A percentile compares a stretch with the other conserved stretches of the same genome.
Conservation (phyloP, 2,329 filamentous ascomycete species). For the Cercospora brassicicola region DNA sequence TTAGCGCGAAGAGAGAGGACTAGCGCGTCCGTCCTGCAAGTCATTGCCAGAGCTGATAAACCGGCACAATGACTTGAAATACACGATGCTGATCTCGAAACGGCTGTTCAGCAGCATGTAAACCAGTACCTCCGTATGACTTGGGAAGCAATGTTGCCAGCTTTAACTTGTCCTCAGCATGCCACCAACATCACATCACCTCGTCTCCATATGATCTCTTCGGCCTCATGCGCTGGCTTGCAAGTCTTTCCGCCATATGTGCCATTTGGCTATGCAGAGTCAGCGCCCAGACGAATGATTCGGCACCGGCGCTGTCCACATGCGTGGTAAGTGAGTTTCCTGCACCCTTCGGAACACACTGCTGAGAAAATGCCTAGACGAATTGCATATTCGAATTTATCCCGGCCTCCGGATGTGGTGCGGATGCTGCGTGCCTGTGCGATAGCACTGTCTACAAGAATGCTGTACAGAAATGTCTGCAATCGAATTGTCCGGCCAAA, state of each 20-base stretch:
- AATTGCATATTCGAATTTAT: constrained; percentile 9
- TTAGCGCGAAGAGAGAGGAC: background rate
- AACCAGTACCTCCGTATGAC: background rate
- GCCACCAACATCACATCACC: background rate
- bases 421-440: constrained; percentile 13
- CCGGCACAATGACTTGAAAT: background rate
- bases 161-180: background rate
- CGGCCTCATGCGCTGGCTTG: background rate
- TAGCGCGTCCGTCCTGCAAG: background rate
- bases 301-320: constrained; percentile 2
- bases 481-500: constrained; percentile 11
- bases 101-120: background rate
- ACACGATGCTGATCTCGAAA: background rate
- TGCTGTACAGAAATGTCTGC: constrained; percentile 9
- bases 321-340: constrained; percentile 2
- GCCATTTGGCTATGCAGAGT: background rate
- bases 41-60: background rate
- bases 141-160: background rate
- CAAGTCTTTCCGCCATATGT: background rate
- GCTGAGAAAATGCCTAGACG: constrained; percentile 4
- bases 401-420: constrained; percentile 19
- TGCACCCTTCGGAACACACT: background rate
- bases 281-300: background rate
- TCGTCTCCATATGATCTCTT: background rate
- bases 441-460: background rate